phyloP scores from a whole-genome alignment of 2,329 filamentous ascomycete species.

The Pseudogymnoascus sp. region DNA sequence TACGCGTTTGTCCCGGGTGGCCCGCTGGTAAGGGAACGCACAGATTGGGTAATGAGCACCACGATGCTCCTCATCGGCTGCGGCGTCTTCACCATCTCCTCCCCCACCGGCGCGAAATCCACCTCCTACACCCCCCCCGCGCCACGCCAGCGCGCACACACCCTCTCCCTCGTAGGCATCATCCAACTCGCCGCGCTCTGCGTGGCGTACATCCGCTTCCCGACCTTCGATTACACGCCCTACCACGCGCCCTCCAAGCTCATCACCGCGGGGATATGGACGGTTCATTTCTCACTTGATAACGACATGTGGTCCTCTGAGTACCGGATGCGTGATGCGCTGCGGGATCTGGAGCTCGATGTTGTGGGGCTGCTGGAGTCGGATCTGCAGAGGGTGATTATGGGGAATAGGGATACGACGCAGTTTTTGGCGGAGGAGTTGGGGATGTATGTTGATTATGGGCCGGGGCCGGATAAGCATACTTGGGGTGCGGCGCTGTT shows the following conservation, averaged over 20 bases:
- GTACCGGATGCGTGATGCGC: constrained; percentile 81
- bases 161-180: constrained; percentile 61
- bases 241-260: constrained; percentile 83
- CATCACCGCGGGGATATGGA: constrained; percentile 95
- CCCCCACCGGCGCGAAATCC: constrained; percentile 28
- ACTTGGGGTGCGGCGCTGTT: constrained; percentile 92
- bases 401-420: constrained; percentile 95
- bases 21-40: constrained; percentile 83
- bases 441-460: constrained; percentile 98
- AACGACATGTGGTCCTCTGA: constrained; percentile 99
- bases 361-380: constrained; percentile 91
- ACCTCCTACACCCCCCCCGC: constrained; percentile 26
- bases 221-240: constrained; percentile 81
- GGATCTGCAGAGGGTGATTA: constrained; percentile 94
- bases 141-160: constrained; percentile 50
- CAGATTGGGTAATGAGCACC: constrained; percentile 86
- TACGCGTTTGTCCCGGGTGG: constrained; percentile 97
- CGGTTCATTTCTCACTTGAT: constrained; percentile 93
- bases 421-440: constrained; percentile 93
- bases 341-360: constrained; percentile 93
- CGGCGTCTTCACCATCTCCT: constrained; percentile 66
- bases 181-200: constrained; percentile 75
- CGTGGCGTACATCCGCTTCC: constrained; percentile 83
- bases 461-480: constrained; percentile 96
- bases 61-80: constrained; percentile 79